These are phyloP conservation scores for Nicotiana sylvestris DNA, from an alignment of 257 asterid genomes.

Conservation along the genomic window DNA sequence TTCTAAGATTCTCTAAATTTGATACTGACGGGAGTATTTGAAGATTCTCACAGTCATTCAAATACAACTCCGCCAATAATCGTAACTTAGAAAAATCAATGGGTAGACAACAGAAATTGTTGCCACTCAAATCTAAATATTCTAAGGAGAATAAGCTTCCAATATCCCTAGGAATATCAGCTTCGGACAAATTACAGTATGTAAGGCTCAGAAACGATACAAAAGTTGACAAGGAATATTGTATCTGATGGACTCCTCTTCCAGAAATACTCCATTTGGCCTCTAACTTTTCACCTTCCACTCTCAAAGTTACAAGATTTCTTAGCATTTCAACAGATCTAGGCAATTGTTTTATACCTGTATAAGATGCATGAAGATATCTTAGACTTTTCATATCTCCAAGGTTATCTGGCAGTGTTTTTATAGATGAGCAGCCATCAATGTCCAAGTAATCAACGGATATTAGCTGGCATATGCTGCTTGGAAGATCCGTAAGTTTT, in stretches of 20 bases:
- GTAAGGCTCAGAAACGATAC: too few species aligned
- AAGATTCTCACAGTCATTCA: too few species aligned
- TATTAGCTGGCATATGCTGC: not conserved
- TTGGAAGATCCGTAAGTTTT: not conserved
- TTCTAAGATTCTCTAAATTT: not conserved
- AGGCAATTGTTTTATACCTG: not conserved
- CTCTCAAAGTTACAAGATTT: not conserved
- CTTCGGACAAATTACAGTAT: too few species aligned
- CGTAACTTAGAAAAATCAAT: too few species aligned
- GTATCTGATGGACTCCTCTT: not conserved
- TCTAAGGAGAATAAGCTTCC: too few species aligned
- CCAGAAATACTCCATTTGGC: not conserved
- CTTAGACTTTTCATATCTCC: not conserved
- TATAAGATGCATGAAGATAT: not conserved
- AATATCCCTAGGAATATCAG: too few species aligned
- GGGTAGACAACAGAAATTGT: too few species aligned
- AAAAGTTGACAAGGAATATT: too few species aligned
- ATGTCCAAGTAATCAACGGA: not conserved
- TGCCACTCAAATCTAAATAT: too few species aligned
- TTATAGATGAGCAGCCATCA: not conserved
- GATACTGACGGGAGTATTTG: too few species aligned
- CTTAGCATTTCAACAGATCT: not conserved
- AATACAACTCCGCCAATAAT: too few species aligned
- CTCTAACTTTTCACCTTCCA: not conserved
- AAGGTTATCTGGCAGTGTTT: not conserved